These are phyloP conservation scores for Cladosporium sp. DNA, from an alignment of 2,329 filamentous ascomycete genomes.

Conservation along the genomic window DNA sequence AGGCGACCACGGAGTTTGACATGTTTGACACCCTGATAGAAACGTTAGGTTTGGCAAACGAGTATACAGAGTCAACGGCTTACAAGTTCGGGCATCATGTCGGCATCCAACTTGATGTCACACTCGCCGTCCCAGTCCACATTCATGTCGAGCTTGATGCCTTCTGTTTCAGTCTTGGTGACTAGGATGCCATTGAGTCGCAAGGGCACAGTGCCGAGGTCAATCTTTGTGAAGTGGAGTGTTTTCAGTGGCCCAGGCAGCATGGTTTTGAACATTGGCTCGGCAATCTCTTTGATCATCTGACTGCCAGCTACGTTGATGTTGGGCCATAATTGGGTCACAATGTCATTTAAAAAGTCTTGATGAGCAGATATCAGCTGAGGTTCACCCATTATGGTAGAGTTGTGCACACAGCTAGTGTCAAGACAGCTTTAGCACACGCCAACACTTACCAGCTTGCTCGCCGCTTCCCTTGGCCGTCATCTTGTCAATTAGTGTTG, in stretches of 20 bases:
- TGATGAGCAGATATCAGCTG: conserved; percentile 18
- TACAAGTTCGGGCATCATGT: conserved; percentile 48
- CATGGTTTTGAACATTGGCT: conserved; percentile 50
- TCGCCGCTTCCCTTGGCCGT: conserved; percentile 46
- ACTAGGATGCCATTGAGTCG: conserved; percentile 46
- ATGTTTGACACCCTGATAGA: conserved; percentile 47
- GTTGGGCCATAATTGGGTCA: conserved; percentile 52
- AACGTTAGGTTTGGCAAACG: background rate
- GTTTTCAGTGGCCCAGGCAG: conserved; percentile 47
- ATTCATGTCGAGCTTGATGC: conserved; percentile 53
- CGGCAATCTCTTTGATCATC: conserved; percentile 50
- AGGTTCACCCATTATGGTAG: background rate
- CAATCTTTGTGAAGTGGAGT: conserved; percentile 49
- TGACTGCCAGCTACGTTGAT: conserved; percentile 47
- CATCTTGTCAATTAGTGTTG: conserved; percentile 42
- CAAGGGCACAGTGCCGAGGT: conserved; percentile 47
- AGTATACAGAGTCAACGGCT: conserved; percentile 4
- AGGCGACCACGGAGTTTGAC: conserved; percentile 48
- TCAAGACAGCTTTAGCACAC: background rate
- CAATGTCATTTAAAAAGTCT: conserved; percentile 52
- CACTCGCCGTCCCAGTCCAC: conserved; percentile 49
- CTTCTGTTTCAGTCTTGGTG: conserved; percentile 46
- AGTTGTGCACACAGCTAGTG: background rate
- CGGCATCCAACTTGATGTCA: conserved; percentile 50
- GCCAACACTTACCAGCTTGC: conserved; percentile 36